phyloP scores from a whole-genome alignment of 176 grass and related monocot species.

The Oropetium thomaeum region DNA sequence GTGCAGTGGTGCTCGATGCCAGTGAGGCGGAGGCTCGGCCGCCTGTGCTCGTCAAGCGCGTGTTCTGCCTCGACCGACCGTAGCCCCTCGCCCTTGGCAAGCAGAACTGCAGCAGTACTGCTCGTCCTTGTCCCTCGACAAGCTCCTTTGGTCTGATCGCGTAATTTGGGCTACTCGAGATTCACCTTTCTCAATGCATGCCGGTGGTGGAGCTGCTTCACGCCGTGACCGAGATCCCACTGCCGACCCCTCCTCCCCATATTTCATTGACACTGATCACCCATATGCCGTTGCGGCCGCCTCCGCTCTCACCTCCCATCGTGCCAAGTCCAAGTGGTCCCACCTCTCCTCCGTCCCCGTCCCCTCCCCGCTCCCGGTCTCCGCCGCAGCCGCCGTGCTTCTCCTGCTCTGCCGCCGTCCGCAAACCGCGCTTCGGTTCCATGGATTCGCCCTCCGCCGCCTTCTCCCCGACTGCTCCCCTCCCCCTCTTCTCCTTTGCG shows the following conservation, averaged over 20 bases:
- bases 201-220: neutral
- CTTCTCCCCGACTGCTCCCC: neutral
- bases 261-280: slow-evolving; percentile 23
- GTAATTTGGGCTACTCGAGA: too few species aligned
- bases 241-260: slow-evolving; percentile 11
- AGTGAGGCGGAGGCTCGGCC: too few species aligned
- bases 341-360: slow-evolving; percentile 36
- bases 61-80: too few species aligned
- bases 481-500: slow-evolving; percentile 17
- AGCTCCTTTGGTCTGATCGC: too few species aligned
- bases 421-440: slow-evolving; percentile 35
- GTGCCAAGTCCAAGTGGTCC: slow-evolving; percentile 44
- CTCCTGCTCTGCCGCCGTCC: slow-evolving; percentile 39
- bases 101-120: too few species aligned
- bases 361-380: slow-evolving; percentile 13
- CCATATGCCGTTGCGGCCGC: slow-evolving; percentile 15
- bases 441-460: slow-evolving; percentile 16
- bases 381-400: slow-evolving; percentile 24
- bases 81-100: too few species aligned
- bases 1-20: too few species aligned
- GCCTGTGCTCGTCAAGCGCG: too few species aligned
- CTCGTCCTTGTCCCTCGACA: too few species aligned
- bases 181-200: slow-evolving; percentile 1
- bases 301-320: slow-evolving; percentile 27
- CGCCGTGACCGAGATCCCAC: slow-evolving; percentile 24